Base-by-base conservation (phyloP, 495 filamentous ascomycete species). In the Podospora tetraspora region DNA sequence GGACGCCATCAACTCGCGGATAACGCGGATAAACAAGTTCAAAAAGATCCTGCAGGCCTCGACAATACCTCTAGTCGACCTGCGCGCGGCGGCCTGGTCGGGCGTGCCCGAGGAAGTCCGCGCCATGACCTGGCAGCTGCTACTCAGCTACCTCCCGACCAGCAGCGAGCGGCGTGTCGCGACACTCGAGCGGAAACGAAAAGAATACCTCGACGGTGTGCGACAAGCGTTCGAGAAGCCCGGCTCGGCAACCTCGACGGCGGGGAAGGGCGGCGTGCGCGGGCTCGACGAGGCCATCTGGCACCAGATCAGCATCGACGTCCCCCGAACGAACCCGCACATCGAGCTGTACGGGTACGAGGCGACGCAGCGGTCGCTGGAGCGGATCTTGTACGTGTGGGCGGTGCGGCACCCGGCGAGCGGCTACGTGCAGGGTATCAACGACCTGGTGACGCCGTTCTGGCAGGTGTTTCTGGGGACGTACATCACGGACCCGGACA, bases 301-400 rank as follows among this genome's bases (percentile, higher is more conserved):
- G 95, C 95, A 99, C 77, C 95, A 99, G 72, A 97, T 99, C 77
- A 96, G 92, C 71, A 99, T 99, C 74, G 95, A 99, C 76, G 96
- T 99, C 23, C 95, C 95, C 9, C 90, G 95, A 58, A 99, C 95
- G 11, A 97, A 96, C 76, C 95, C 95, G 25, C 96, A 98, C 80
- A 88, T 99, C 59, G 89, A 93, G 69, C 84, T 99, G 0, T 99
- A 99, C 76, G 85, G 91, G 66, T 99, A 96, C 76, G 96, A 98
- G 78, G 93, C 94, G 21, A 98, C 95, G 0, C 95, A 99, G 71
- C 87, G 93, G 56, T 97, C 92, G 9, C 79, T 99, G 25, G 95
- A 98, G 76, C 86, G 94, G 32, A 98, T 99, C 66, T 83, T 99
- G 16, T 99, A 98, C 77, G 88, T 99, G 11, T 99, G 95, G 95